A percentile compares a stretch with the other conserved stretches of the same genome.
phyloP scores from a whole-genome alignment of 768 basidiomycete species.

The Naganishia vaughanmartiniae region DNA sequence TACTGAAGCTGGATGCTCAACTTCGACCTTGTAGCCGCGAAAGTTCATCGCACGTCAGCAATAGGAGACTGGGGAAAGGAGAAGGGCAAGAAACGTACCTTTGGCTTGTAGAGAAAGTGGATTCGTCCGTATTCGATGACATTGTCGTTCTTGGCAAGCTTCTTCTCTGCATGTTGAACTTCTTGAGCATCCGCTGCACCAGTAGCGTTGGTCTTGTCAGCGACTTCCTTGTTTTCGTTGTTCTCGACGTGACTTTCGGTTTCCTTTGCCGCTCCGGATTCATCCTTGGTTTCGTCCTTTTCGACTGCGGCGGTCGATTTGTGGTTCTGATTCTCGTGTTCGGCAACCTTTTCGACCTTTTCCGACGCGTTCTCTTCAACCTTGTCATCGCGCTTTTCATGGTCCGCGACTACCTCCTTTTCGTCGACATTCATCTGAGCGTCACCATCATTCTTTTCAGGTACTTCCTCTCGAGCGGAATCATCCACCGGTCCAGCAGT shows the following conservation, averaged over 20 bases:
- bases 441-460: not conserved
- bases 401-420: not conserved
- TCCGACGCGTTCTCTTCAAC: not conserved
- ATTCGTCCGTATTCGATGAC: conserved; percentile 32
- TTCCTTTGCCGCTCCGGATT: not conserved
- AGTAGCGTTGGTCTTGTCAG: not conserved
- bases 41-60: not conserved
- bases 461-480: not conserved
- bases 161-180: conserved; percentile 21
- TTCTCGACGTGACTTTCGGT: not conserved
- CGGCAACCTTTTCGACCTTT: not conserved
- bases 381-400: not conserved
- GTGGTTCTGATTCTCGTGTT: not conserved
- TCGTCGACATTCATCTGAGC: not conserved
- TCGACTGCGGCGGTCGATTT: not conserved
- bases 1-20: conserved; percentile 19
- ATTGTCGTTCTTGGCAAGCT: conserved; percentile 18
- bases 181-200: conserved; percentile 5
- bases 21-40: conserved; percentile 21
- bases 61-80: too few species aligned
- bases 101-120: conserved; percentile 34
- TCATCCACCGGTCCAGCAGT: not conserved
- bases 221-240: not conserved
- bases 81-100: conserved; percentile 6
- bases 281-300: not conserved